Conservation (phyloP, 2,329 filamentous ascomycete genomes). For the Aquanectria penicillioides region DNA sequence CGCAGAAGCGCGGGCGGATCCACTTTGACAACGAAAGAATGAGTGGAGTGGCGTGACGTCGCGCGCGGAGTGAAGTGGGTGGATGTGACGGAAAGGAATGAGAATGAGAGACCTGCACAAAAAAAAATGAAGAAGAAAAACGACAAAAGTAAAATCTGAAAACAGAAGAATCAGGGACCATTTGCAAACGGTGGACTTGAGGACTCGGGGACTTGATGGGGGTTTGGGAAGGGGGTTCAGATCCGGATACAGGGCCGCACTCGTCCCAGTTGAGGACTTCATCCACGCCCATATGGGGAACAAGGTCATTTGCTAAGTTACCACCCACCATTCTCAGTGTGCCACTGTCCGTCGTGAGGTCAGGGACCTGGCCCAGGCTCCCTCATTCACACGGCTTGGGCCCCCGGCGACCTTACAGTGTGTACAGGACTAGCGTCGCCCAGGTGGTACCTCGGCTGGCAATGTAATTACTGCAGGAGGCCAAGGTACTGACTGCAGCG, state of each 20-base stretch:
- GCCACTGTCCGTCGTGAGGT: too few relatives aligned
- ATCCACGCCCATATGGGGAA: slow-evolving; percentile 7
- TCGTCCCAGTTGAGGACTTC: slow-evolving; percentile 10
- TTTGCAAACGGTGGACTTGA: not conserved
- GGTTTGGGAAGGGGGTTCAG: too few relatives aligned
- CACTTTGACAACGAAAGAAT: slow-evolving; percentile 22
- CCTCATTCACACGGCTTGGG: not conserved
- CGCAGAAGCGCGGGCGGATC: slow-evolving; percentile 6
- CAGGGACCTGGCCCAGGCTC: slow-evolving; percentile 1
- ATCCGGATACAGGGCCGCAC: too few relatives aligned
- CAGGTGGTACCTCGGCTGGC: not conserved
- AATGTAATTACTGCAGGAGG: not conserved
- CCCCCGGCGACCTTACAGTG: slow-evolving; percentile 10
- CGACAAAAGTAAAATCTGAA: slow-evolving; percentile 18
- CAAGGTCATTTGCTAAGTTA: slow-evolving; percentile 20
- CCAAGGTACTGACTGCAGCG: slow-evolving; percentile 4
- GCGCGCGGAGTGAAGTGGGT: slow-evolving; percentile 24
- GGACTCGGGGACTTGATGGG: not conserved
- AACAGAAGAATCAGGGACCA: slow-evolving; percentile 11
- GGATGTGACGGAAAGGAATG: slow-evolving; percentile 28
- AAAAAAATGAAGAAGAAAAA: slow-evolving; percentile 25
- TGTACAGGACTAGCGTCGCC: slow-evolving; percentile 21
- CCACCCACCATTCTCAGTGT: not conserved
- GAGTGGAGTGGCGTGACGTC: slow-evolving; percentile 37
- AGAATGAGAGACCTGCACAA: slow-evolving; percentile 31